Conservation (phyloP, 352 stramenopile genomes). For the Phytophthora rubi region DNA sequence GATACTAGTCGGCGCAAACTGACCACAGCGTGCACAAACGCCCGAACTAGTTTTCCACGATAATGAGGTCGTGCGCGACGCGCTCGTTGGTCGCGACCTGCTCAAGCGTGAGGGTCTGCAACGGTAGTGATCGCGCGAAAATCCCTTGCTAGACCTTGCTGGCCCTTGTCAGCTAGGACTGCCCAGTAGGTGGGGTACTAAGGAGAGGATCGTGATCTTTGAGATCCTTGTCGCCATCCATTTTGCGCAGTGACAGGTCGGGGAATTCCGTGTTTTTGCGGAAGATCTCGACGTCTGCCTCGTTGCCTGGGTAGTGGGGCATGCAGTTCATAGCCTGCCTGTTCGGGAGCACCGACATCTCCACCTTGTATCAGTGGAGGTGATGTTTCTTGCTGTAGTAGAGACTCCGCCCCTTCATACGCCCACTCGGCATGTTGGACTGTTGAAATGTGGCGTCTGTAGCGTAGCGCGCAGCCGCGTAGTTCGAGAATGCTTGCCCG, state of each 20-base stretch:
- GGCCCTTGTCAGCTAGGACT: conserved; percentile 8
- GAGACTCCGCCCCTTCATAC: background rate
- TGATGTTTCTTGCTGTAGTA: conserved; percentile 27
- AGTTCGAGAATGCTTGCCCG: conserved; percentile 13
- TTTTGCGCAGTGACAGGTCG: conserved; percentile 5
- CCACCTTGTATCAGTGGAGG: conserved; percentile 29
- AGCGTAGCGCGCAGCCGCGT: conserved; percentile 21
- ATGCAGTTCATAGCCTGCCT: conserved; percentile 20
- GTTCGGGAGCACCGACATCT: conserved; percentile 26
- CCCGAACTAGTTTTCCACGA: conserved; percentile 35
- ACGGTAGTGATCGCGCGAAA: conserved; percentile 8
- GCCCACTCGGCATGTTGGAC: conserved; percentile 9
- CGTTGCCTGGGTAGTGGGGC: conserved; percentile 8
- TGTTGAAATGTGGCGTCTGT: conserved; percentile 31
- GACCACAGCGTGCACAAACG: conserved; percentile 24
- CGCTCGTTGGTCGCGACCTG: conserved; percentile 21
- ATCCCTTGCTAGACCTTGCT: conserved; percentile 6
- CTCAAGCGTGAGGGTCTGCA: conserved; percentile 7
- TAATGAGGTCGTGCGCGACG: conserved; percentile 29
- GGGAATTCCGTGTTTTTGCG: conserved; percentile 14
- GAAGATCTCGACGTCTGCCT: conserved; percentile 14
- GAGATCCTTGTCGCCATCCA: background rate
- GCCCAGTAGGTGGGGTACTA: conserved; percentile 4
- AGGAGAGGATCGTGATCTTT: background rate
- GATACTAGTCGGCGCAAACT: conserved; percentile 23